A percentile compares a stretch with the other conserved stretches of the same genome.
Conservation (phyloP, 352 stramenopile species). For the Achlya hypogyna region DNA sequence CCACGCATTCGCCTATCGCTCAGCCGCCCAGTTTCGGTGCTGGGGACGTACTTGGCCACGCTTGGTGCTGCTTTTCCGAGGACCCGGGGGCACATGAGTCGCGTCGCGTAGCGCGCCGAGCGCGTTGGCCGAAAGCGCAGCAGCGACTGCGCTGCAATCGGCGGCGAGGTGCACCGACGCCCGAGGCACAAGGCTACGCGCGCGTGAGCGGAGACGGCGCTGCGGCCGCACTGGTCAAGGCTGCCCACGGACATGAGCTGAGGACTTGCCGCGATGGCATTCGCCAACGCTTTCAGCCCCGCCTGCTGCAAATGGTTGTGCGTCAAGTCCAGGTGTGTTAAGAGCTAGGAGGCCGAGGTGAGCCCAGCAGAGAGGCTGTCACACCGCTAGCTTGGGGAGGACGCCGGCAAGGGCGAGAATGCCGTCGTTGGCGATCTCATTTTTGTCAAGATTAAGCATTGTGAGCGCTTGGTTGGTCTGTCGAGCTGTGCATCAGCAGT, state of each 20-base stretch:
- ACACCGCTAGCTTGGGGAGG: not conserved
- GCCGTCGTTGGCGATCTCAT: not conserved
- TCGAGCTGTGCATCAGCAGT: not conserved
- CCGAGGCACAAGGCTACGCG: not conserved
- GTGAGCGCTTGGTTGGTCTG: not conserved
- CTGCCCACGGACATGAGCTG: not conserved
- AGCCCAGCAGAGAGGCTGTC: not conserved
- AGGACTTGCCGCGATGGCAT: not conserved
- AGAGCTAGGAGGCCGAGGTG: not conserved
- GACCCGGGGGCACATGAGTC: not conserved
- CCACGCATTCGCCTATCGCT: not conserved
- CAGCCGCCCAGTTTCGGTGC: no score
- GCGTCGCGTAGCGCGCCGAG: not conserved
- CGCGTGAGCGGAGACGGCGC: no score
- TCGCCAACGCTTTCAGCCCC: not conserved
- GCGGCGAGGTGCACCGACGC: no score
- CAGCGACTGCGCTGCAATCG: not conserved
- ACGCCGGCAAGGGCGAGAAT: not conserved
- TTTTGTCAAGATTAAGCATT: not conserved
- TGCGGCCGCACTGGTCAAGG: not conserved
- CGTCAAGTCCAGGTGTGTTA: not conserved
- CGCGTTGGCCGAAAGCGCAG: not conserved
- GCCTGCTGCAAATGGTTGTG: not conserved
- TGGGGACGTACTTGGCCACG: no score
- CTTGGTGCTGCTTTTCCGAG: no score